phyloP scores from a whole-genome alignment of 2,329 filamentous ascomycete species.

The Chalara sp. region DNA sequence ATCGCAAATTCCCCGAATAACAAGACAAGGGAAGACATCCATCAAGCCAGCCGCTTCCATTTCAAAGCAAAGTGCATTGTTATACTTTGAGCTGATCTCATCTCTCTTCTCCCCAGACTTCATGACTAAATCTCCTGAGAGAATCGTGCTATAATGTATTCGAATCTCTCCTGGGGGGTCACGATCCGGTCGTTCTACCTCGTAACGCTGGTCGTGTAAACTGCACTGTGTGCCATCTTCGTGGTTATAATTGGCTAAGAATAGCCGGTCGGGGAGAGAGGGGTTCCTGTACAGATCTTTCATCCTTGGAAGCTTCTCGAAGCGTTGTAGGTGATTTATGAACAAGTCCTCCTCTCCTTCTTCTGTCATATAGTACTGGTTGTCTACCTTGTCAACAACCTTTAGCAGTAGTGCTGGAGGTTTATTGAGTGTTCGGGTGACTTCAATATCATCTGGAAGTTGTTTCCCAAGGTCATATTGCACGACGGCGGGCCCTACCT shows the following conservation, averaged over 20 bases:
- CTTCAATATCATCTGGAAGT: not conserved
- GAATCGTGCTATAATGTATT: not conserved
- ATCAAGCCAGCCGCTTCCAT: not conserved
- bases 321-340: not conserved
- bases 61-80: not conserved
- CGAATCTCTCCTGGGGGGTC: not conserved
- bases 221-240: not conserved
- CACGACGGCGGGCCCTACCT: not conserved
- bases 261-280: not conserved
- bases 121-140: not conserved
- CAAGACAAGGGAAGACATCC: not conserved
- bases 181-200: not conserved
- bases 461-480: not conserved
- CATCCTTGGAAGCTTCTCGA: not conserved
- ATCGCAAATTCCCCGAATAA: not conserved
- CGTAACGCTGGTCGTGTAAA: not conserved
- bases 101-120: not conserved
- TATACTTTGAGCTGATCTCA: not conserved
- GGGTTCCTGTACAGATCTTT: not conserved
- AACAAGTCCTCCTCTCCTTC: not conserved
- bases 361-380: not conserved
- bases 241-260: not conserved
- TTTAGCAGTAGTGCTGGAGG: not conserved
- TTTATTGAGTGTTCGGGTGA: not conserved
- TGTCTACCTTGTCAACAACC: not conserved